phyloP scores from a whole-genome alignment of 495 filamentous ascomycete species.

The Neurospora sp. region DNA sequence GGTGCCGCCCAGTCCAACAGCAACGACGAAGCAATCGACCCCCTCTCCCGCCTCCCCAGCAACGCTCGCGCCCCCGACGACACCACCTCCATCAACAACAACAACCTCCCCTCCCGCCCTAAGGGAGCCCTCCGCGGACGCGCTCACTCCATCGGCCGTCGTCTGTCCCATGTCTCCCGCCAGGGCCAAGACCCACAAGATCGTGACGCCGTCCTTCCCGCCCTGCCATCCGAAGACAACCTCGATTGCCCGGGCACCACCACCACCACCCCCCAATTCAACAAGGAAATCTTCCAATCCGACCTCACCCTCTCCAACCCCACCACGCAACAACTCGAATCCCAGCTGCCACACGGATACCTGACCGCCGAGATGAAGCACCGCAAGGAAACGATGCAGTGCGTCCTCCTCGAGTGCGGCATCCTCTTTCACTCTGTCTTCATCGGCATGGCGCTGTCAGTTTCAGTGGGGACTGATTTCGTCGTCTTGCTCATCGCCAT shows the following conservation, averaged over 20 bases:
- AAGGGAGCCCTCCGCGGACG: background rate
- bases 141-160: background rate
- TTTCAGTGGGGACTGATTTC: constrained; percentile 64
- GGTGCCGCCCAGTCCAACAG: constrained; percentile 19
- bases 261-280: background rate
- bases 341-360: background rate
- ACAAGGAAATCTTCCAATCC: background rate
- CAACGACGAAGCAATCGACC: background rate
- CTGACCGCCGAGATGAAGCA: constrained; percentile 32
- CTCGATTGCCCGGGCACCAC: background rate
- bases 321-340: background rate
- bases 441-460: constrained; percentile 78
- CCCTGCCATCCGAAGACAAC: background rate
- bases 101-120: background rate
- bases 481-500: constrained; percentile 74
- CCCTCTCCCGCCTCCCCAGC: background rate
- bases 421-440: constrained; percentile 83
- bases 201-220: background rate
- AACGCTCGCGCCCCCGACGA: background rate
- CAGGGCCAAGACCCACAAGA: background rate
- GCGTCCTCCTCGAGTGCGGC: constrained; percentile 69
- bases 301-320: constrained; percentile 5
- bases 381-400: constrained; percentile 61
- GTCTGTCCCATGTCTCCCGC: background rate
- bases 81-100: background rate